Percentiles rank a stretch among this genome's conserved stretches.
Conservation (phyloP, 768 basidiomycete genomes). For the Infundibulicybe gibba region DNA sequence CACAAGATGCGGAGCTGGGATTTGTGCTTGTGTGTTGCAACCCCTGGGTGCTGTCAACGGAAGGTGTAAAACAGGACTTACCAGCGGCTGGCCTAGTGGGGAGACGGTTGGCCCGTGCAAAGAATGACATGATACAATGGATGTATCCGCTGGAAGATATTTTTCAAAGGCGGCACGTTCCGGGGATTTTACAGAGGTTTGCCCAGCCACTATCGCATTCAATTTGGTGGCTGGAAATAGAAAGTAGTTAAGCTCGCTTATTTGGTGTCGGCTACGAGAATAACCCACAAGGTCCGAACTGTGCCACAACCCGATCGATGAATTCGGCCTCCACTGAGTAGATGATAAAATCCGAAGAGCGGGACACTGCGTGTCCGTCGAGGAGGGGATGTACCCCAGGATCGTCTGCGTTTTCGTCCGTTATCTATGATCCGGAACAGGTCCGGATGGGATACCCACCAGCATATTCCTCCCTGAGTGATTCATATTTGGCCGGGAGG, state of each 20-base stretch:
- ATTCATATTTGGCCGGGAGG: slow-evolving; percentile 66
- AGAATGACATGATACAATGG: slow-evolving; percentile 92
- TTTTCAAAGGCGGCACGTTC: slow-evolving; percentile 88
- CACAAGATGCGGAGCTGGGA: neutral
- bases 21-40: no score
- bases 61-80: slow-evolving; percentile 27
- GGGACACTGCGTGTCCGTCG: slow-evolving; percentile 88
- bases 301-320: slow-evolving; percentile 76
- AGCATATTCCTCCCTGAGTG: slow-evolving; percentile 55
- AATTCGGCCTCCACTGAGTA: slow-evolving; percentile 94
- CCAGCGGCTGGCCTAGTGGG: slow-evolving; percentile 86
- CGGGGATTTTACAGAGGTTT: slow-evolving; percentile 96
- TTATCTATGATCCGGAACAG: neutral
- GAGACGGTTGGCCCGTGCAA: slow-evolving; percentile 91
- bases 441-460: slow-evolving; percentile 32
- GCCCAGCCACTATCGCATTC: slow-evolving; percentile 88
- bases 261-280: neutral
- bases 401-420: slow-evolving; percentile 25
- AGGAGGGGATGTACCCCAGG: slow-evolving; percentile 63
- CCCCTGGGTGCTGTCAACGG: no score
- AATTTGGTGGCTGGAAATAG: slow-evolving; percentile 75
- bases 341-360: slow-evolving; percentile 89
- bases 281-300: slow-evolving; percentile 87
- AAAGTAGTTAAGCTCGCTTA: neutral
- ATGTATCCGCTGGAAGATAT: slow-evolving; percentile 79